Percentiles rank a stretch among this genome's conserved stretches.
phyloP scores from a whole-genome alignment of 2,329 filamentous ascomycete species.

The Ceratocystis harringtonii region DNA sequence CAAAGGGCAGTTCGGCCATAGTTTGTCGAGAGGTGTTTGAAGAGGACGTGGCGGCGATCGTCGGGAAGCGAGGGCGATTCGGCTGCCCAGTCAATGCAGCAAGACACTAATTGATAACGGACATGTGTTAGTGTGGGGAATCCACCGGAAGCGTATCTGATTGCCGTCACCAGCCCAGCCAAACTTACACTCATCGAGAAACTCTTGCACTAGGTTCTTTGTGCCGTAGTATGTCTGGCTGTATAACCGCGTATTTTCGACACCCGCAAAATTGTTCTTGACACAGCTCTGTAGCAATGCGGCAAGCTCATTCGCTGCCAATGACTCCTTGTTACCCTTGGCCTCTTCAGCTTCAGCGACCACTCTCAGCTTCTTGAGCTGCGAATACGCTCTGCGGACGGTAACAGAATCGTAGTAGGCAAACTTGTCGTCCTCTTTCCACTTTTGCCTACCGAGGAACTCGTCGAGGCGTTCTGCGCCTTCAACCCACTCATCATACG shows the following conservation, averaged over 20 bases:
- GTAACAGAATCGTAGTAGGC: constrained; percentile 83
- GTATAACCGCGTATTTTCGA: constrained; percentile 89
- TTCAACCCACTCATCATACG: constrained; percentile 69
- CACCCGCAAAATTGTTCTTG: constrained; percentile 93
- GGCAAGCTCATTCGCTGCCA: constrained; percentile 46
- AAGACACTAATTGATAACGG: constrained; percentile 6
- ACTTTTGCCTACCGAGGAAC: constrained; percentile 64
- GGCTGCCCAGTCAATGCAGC: constrained; percentile 16
- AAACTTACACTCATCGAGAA: constrained; percentile 60
- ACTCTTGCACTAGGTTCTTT: constrained; percentile 85
- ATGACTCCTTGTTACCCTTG: constrained; percentile 24
- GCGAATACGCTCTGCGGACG: constrained; percentile 58
- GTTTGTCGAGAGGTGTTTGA: constrained; percentile 80
- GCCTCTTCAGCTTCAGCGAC: constrained; percentile 38
- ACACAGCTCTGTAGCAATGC: constrained; percentile 74
- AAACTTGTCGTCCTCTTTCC: constrained; percentile 65
- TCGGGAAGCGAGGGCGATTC: constrained; percentile 11
- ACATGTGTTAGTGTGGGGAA: constrained; percentile 2
- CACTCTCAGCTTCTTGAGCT: constrained; percentile 52
- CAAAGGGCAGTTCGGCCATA: constrained; percentile 87
- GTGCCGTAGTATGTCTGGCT: constrained; percentile 96
- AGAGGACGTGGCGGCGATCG: constrained; percentile 35
- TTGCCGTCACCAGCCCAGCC: not conserved
- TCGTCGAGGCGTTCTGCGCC: constrained; percentile 66
- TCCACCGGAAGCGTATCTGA: not conserved